phyloP scores from a whole-genome alignment of 164 flowering plant genomes.

The Buxus sempervirens region DNA sequence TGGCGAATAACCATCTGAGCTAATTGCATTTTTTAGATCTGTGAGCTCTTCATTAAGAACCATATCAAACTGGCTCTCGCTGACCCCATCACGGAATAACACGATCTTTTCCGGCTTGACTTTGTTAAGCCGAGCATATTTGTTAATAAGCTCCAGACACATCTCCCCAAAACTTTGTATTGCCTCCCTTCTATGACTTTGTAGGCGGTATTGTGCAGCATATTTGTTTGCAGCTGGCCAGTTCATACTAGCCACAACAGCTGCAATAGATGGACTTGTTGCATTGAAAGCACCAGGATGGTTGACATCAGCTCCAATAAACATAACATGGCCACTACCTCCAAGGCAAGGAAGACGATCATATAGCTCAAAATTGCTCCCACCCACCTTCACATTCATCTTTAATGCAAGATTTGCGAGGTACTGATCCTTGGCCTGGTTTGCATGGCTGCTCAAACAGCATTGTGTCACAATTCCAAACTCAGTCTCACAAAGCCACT shows the following conservation, averaged over 20 bases:
- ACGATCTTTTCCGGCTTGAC: slow-evolving; percentile 53
- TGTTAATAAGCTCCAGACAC: slow-evolving; percentile 54
- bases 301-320: slow-evolving; percentile 87
- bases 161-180: slow-evolving; percentile 56
- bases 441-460: slow-evolving; percentile 39
- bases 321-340: slow-evolving; percentile 48
- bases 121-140: slow-evolving; percentile 36
- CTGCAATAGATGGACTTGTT: slow-evolving; percentile 66
- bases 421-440: slow-evolving; percentile 45
- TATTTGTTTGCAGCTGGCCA: slow-evolving; percentile 87
- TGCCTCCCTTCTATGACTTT: slow-evolving; percentile 42
- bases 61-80: slow-evolving; percentile 81
- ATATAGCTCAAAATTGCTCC: slow-evolving; percentile 63
- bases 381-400: slow-evolving; percentile 87
- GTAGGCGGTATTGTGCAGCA: slow-evolving; percentile 54
- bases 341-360: slow-evolving; percentile 40
- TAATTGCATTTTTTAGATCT: slow-evolving; percentile 40
- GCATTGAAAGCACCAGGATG: slow-evolving; percentile 52
- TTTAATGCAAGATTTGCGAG: slow-evolving; percentile 70
- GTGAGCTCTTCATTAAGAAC: slow-evolving; percentile 63
- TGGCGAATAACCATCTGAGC: slow-evolving; percentile 36
- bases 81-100: slow-evolving; percentile 82
- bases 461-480: slow-evolving; percentile 75
- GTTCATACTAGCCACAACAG: slow-evolving; percentile 69
- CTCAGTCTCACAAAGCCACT: slow-evolving; percentile 65